Percentiles rank a stretch among this genome's conserved stretches.
These are phyloP conservation scores for Lantana camara DNA, from an alignment of 257 asterid species.

Conservation along the genomic window DNA sequence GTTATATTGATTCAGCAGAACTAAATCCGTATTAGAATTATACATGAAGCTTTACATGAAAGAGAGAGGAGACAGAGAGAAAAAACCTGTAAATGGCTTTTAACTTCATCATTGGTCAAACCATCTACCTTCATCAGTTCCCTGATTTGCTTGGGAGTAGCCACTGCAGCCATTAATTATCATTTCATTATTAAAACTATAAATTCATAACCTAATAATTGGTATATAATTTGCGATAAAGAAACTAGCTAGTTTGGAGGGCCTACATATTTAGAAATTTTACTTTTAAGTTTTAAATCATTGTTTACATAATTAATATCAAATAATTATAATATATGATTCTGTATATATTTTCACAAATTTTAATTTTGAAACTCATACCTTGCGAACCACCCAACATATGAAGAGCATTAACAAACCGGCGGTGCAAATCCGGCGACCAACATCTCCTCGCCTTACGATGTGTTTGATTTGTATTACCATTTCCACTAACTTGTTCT, in stretches of 20 bases:
- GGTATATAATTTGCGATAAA: slow-evolving; percentile 21
- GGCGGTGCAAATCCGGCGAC: slow-evolving; percentile 94
- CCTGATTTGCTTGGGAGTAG: slow-evolving; percentile 94
- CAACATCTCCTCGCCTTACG: slow-evolving; percentile 97
- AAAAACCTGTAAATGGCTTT: slow-evolving; percentile 90
- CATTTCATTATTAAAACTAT: no score
- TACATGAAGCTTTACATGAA: no score
- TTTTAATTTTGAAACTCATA: slow-evolving; percentile 22
- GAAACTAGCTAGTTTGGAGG: not conserved
- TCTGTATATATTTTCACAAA: no score
- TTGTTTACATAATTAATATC: no score
- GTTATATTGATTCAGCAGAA: no score
- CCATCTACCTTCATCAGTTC: slow-evolving; percentile 98
- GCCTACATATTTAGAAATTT: not conserved
- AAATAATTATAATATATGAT: no score
- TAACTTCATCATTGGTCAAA: slow-evolving; percentile 97
- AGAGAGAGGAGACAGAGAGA: slow-evolving; percentile 19
- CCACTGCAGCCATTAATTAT: slow-evolving; percentile 60
- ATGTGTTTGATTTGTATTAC: slow-evolving; percentile 50
- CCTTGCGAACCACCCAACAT: slow-evolving; percentile 99
- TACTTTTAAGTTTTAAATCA: no score
- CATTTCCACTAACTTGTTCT: slow-evolving; percentile 34
- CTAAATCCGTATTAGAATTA: no score
- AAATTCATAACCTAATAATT: slow-evolving; percentile 32
- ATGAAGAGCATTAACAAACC: slow-evolving; percentile 96